Evolutionary conservation across 2,329 filamentous ascomycete genomes (phyloP), one percentile per base, ranked within the genome.

Genomic region (Cadophora malorum): DNA sequence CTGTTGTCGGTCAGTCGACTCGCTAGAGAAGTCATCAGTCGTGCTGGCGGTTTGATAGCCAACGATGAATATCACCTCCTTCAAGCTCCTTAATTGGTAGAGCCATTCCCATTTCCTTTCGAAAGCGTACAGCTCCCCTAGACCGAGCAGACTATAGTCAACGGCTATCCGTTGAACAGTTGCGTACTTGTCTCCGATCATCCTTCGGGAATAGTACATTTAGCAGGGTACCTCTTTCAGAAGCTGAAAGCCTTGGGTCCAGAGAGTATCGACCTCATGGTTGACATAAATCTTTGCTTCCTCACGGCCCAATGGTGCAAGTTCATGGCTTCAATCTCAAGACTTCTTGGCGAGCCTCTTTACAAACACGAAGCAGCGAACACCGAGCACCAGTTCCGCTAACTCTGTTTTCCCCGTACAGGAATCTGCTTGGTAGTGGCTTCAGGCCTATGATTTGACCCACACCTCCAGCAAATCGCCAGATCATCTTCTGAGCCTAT

Each of bases 291-390:
- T 50, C 23, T 28, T 50, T 49, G 59, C 31, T 10, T 47, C 5
- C 9, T 31, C 23, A 8, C 16, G 8, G 38, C 10, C 3, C 3
- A 10, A 45, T 3, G 38, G 9, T 12, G 9, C 14, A 16, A 45
- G 38, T 9, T 45, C 38, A 12, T n/a, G 3, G 5, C 41, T 50
- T 62, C 4, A 25, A n/a, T n/a, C 23, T 50, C 59, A 50, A 31
- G 8, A 31, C 38, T 10, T 62, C 59, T 12, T 50, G n/a, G 16
- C 59, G 25, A 45, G 59, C 21, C 28, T 62, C 23, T 38, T 50
- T 47, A 16, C 25, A 62, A 31, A 33, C 59, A 23, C 28, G 59
- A 19, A 62, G 38, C 9, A 62, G 21, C 3, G 41, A 6, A 16
- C 59, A 62, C 14, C 59, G 38, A 28, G 21, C 21, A 16, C 8